phyloP scores from a whole-genome alignment of 1,284 basidiomycete species.

The Marasmius fiardii region DNA sequence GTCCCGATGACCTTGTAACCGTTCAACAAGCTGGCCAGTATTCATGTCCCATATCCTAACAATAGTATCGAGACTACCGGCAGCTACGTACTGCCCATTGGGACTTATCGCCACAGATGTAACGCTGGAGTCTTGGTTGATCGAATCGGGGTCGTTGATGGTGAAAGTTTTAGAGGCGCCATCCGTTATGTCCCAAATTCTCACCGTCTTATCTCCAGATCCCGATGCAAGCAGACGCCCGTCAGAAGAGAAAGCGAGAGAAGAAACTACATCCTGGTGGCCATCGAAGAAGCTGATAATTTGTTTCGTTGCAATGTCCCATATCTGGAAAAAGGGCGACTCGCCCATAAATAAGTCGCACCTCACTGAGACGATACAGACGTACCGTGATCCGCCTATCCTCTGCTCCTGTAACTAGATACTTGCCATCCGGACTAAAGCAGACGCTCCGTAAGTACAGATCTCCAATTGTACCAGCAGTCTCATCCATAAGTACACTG shows the following conservation, averaged over 20 bases:
- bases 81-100: conserved; percentile 78
- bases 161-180: conserved; percentile 55
- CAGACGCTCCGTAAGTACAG: conserved; percentile 83
- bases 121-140: conserved; percentile 71
- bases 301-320: conserved; percentile 78
- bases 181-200: conserved; percentile 14
- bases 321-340: conserved; percentile 50
- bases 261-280: no score
- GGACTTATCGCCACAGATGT: conserved; percentile 81
- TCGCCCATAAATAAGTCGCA: conserved; percentile 5
- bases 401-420: conserved; percentile 81
- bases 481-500: conserved; percentile 70
- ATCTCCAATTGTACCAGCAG: conserved; percentile 64
- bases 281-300: conserved; percentile 45
- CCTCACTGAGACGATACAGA: no score
- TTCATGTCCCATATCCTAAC: conserved; percentile 86
- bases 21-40: conserved; percentile 70
- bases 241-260: no score
- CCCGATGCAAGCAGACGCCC: no score
- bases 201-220: no score
- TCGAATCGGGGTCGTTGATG: conserved; percentile 54
- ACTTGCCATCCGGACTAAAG: conserved; percentile 82
- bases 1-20: conserved; percentile 79
- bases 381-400: conserved; percentile 76
- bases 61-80: conserved; percentile 80